Evolutionary conservation across 106 monocot species (phyloP).

Genomic region (Apostasia ramifera): DNA sequence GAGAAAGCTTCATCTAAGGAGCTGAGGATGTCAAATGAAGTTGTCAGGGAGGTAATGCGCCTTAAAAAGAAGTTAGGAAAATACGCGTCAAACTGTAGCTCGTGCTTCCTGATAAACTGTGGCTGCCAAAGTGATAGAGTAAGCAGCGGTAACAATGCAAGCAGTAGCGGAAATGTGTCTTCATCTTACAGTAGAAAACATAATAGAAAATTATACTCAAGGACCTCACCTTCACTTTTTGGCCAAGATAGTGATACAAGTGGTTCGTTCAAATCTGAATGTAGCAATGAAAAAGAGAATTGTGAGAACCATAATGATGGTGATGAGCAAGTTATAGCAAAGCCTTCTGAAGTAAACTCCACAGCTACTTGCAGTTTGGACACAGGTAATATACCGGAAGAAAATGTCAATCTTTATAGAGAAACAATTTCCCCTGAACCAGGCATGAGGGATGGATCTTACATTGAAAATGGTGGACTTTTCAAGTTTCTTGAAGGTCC

Average conservation of each 20-base stretch:
- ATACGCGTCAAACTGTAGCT: conserved; percentile 61
- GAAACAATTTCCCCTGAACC: conserved; percentile 12
- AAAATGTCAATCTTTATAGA: conserved; percentile 2
- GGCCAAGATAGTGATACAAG: conserved; percentile 5
- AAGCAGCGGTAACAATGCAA: conserved; percentile 92
- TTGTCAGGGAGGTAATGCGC: conserved; percentile 80
- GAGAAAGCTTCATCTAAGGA: conserved; percentile 28
- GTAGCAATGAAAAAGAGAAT: conserved; percentile 11
- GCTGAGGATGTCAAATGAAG: conserved; percentile 84
- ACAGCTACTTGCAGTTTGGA: background rate
- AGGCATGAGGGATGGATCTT: conserved; percentile 19
- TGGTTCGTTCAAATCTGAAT: conserved; percentile 4
- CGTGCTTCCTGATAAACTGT: conserved; percentile 84
- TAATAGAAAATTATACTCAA: conserved; percentile 40
- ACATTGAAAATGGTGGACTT: conserved; percentile 60
- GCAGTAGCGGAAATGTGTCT: conserved; percentile 49
- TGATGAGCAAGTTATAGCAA: background rate
- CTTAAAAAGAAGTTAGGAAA: conserved; percentile 88
- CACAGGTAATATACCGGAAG: conserved; percentile 8
- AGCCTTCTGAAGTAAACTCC: conserved; percentile 8
- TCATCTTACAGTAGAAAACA: conserved; percentile 40
- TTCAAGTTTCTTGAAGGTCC: conserved; percentile 80
- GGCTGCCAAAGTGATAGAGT: conserved; percentile 87
- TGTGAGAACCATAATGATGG: conserved; percentile 9
- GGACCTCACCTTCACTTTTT: conserved; percentile 9